Evolutionary conservation across 768 basidiomycete species (phyloP).

Genomic region (Lyophyllum decastes): DNA sequence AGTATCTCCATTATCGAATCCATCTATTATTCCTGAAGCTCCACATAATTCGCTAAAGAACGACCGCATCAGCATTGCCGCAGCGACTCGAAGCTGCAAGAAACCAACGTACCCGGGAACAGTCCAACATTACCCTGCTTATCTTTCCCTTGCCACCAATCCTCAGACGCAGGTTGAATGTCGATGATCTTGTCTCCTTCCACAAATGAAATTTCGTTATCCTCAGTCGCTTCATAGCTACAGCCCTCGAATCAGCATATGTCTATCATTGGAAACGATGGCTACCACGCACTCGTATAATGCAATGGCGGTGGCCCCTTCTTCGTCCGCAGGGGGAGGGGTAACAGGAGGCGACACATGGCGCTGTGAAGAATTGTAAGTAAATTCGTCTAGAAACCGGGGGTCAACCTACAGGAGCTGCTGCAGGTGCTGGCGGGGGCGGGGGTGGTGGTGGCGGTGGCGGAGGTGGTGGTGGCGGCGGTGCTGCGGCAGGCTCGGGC

Average conservation of each 20-base stretch:
- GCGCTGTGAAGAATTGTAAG: not conserved
- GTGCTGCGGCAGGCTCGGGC: conserved; percentile 37
- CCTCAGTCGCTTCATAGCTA: conserved; percentile 89
- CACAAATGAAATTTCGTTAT: conserved; percentile 85
- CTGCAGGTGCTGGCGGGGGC: conserved; percentile 42
- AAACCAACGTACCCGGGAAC: conserved; percentile 65
- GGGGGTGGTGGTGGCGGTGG: conserved; percentile 44
- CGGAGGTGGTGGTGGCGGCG: conserved; percentile 59
- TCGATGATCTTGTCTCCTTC: conserved; percentile 81
- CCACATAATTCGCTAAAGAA: conserved; percentile 33
- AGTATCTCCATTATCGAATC: not conserved
- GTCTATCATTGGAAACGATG: not conserved
- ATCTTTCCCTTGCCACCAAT: conserved; percentile 84
- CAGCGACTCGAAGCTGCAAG: not conserved
- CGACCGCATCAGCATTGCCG: not conserved
- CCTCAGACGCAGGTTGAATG: conserved; percentile 82
- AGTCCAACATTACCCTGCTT: conserved; percentile 58
- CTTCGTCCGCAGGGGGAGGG: conserved; percentile 50
- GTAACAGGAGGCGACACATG: conserved; percentile 40
- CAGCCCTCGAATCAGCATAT: not conserved
- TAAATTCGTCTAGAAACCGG: not conserved
- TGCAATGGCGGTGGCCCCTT: conserved; percentile 64
- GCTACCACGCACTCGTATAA: conserved; percentile 63
- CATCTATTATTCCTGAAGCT: conserved; percentile 28
- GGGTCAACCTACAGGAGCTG: conserved; percentile 34